phyloP scores from a whole-genome alignment of 805 yeast species.

The Wickerhamiella siamensis region DNA sequence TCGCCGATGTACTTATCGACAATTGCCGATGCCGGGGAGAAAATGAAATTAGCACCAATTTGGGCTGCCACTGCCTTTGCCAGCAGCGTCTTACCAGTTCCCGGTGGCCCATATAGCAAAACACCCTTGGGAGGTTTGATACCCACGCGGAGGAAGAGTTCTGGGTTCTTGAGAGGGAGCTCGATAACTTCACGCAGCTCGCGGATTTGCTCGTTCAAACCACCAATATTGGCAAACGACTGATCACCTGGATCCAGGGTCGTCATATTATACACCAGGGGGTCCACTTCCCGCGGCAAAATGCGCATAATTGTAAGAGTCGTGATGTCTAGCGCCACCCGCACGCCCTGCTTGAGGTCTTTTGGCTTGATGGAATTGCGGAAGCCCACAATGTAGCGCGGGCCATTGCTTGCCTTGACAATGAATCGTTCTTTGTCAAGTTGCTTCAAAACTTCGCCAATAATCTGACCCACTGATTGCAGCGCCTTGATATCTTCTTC shows the following conservation, averaged over 20 bases:
- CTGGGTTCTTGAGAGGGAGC: constrained; percentile 92
- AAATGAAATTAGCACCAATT: constrained; percentile 92
- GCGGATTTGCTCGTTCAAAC: constrained; percentile 86
- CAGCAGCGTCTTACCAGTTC: constrained; percentile 90
- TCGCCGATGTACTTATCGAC: constrained; percentile 98
- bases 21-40: constrained; percentile 96
- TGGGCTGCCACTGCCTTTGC: constrained; percentile 99
- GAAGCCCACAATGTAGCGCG: constrained; percentile 94
- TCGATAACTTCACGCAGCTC: constrained; percentile 96
- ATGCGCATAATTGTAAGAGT: constrained; percentile 95
- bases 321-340: constrained; percentile 92
- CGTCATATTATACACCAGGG: constrained; percentile 95
- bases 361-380: constrained; percentile 81
- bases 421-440: constrained; percentile 85
- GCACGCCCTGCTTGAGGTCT: constrained; percentile 75
- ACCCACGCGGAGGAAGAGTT: constrained; percentile 86
- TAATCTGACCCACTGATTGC: constrained; percentile 92
- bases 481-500: constrained; percentile 95
- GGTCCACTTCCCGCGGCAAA: constrained; percentile 95
- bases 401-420: constrained; percentile 94
- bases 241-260: constrained; percentile 96
- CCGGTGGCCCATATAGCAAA: constrained; percentile 93
- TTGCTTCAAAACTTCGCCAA: constrained; percentile 93
- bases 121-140: constrained; percentile 99
- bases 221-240: constrained; percentile 91